Evolutionary conservation across 176 grass and related monocot species (phyloP), one percentile per base, ranked within the genome.

Genomic region (Poa annua): DNA sequence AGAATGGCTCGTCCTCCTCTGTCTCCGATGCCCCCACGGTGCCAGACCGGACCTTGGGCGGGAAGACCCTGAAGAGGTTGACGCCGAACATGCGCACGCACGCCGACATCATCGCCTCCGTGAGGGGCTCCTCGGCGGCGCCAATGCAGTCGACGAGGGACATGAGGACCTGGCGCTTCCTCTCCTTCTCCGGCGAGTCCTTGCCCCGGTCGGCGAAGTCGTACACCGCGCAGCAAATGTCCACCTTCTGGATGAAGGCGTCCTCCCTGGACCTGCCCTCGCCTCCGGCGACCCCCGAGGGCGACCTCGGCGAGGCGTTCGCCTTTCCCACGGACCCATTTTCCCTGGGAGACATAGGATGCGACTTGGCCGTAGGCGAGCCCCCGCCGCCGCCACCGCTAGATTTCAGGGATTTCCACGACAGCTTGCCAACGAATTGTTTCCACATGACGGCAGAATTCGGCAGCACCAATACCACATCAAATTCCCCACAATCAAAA

Each of bases 31-130:
- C 51, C 4, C 81, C 36, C 0, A 63, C 57, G 24, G 0, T 50
- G 25, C 71, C 79, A 3, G 89, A 85, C 33, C 93, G 83, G 34
- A 80, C 85, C 50, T 96, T 95, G 51, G 96, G 93, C 6, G 93
- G 93, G 55, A 99, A 99, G 79, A 93, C 93, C 87, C 96, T 86
- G 89, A 99, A 99, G 41, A 99, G 86, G 80, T 99, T 99, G 16
- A 69, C 71, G 5, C 91, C 71, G 36, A 99, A 96, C 91, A 96
- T 93, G 75, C 89, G 86, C 70, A 90, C 94, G 60, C 81, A 87
- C 3, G 91, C 91, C 17, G 85, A 78, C 24, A 96, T 94, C 91
- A 96, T 93, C 8, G 75, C 86, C 85, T 99, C 96, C n/a, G 93
- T 93, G 50, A 96, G 82, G 45, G 89, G 89, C 66, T 94, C 86